Base-by-base conservation (phyloP, 768 basidiomycete genomes). In the Saitozyma sp. region DNA sequence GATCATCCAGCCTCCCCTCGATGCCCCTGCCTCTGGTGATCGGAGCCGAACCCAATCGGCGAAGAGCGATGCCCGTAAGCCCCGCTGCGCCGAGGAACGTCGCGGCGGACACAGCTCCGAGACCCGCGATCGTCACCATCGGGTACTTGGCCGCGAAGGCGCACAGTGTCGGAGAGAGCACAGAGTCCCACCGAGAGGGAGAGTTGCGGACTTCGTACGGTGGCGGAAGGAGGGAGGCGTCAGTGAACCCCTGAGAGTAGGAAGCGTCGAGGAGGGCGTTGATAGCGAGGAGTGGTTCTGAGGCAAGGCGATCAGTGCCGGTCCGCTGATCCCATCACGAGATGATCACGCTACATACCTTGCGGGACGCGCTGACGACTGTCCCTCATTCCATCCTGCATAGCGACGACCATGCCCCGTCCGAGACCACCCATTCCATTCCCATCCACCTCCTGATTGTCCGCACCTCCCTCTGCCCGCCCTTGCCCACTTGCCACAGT, bases 141-240 rank as follows among this genome's bases (percentile, higher is more conserved):
- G 64, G 64, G 60, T 65, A 58, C 13, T 29, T 11, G 7, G 42
- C 29, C 16, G 64, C 64, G 4, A 58, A 46, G n/a, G 55, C 50
- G 10, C 17, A 17, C 3, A 60, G 37, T 7, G 19, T 29, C 17
- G 51, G 17, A 1, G 62, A 50, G n/a, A 58, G 51, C 6, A 54
- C 38, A 1, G 61, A 55, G 5, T 48, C 45, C 40, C 14, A 57
- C 1, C 45, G 40, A 8, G 16, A 46, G 40, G 39, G 45, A 60
- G 19, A 52, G 46, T 54, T 37, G 10, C 39, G 13, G 48, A 50
- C 10, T 20, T 10, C 14, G 41, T 49, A 29, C 29, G 29, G 29
- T 5, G 46, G 17, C 2, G 46, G 46, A 6, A 17, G 17, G 46
- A 14, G 46, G 46, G 17, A 48, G 6, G 46, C 46, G 6, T 48